phyloP scores from a whole-genome alignment of 441 rosid genomes.

The Corymbia calophylla region DNA sequence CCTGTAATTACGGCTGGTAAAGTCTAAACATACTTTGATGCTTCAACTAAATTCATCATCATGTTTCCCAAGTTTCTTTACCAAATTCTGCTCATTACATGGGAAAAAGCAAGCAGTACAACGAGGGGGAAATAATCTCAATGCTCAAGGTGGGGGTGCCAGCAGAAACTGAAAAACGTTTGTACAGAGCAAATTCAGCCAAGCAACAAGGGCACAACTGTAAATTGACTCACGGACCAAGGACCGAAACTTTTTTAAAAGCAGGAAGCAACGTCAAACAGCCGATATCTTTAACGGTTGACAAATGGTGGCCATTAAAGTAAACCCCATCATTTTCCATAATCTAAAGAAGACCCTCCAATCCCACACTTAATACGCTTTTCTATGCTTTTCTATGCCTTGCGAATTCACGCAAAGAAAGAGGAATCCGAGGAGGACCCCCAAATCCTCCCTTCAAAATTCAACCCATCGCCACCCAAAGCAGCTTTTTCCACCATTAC shows the following conservation, averaged over 20 bases:
- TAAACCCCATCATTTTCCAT: neutral
- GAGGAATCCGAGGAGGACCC: neutral
- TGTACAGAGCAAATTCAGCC: neutral
- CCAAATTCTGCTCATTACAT: neutral
- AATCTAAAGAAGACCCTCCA: too few relatives aligned
- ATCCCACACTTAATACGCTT: neutral
- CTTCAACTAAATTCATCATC: neutral
- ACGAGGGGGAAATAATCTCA: neutral
- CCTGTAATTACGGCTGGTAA: neutral
- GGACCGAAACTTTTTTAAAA: neutral
- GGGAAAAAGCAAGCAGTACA: neutral
- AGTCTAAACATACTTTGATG: neutral
- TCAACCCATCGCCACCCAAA: neutral
- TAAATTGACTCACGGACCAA: neutral
- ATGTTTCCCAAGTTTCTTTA: neutral
- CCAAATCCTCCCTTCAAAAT: neutral
- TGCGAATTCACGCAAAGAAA: neutral
- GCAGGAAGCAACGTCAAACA: neutral
- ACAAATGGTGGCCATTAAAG: neutral
- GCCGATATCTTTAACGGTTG: neutral
- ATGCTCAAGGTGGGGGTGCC: neutral
- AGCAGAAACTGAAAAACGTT: neutral
- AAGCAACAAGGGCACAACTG: neutral
- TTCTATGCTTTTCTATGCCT: neutral
- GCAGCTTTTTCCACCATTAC: neutral